Evolutionary conservation across 73 alveolate genomes (phyloP).

Genomic region (Blepharisma japonicum): DNA sequence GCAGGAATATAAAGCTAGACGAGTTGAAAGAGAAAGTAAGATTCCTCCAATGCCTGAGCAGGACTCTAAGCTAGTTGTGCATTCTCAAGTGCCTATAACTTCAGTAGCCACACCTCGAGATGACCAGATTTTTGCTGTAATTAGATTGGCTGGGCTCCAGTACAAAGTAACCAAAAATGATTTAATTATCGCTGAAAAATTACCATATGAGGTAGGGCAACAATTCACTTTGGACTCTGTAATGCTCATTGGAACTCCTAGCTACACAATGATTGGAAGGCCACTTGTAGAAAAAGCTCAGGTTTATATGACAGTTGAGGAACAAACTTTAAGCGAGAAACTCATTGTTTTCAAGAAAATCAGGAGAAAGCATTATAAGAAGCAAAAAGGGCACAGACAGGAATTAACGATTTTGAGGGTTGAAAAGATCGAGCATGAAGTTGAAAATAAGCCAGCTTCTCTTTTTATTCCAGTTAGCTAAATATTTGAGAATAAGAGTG

Average conservation of each 20-base stretch:
- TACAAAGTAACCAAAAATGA: slow-evolving; percentile 68
- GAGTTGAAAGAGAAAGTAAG: slow-evolving; percentile 32
- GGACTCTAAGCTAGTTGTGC: slow-evolving; percentile 25
- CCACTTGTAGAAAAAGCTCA: slow-evolving; percentile 68
- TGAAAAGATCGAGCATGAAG: slow-evolving; percentile 64
- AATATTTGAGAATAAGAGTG: no score
- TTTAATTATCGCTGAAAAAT: slow-evolving; percentile 50
- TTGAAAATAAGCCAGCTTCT: background rate
- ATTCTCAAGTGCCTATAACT: slow-evolving; percentile 27
- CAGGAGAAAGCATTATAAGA: slow-evolving; percentile 76
- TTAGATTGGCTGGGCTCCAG: slow-evolving; percentile 49
- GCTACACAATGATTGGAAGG: slow-evolving; percentile 76
- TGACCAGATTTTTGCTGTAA: slow-evolving; percentile 60
- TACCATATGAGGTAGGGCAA: slow-evolving; percentile 56
- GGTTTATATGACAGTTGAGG: slow-evolving; percentile 72
- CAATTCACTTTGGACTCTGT: slow-evolving; percentile 63
- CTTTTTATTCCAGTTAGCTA: slow-evolving; percentile 14
- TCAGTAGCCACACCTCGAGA: slow-evolving; percentile 42
- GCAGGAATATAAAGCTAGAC: slow-evolving; percentile 28
- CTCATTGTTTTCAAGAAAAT: slow-evolving; percentile 66
- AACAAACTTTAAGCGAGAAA: slow-evolving; percentile 61
- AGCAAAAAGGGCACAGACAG: slow-evolving; percentile 62
- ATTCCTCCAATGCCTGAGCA: slow-evolving; percentile 34
- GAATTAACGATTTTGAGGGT: slow-evolving; percentile 52
- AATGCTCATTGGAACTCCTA: slow-evolving; percentile 67